Conservation (phyloP, 768 basidiomycete genomes). For the Collybia sordida region DNA sequence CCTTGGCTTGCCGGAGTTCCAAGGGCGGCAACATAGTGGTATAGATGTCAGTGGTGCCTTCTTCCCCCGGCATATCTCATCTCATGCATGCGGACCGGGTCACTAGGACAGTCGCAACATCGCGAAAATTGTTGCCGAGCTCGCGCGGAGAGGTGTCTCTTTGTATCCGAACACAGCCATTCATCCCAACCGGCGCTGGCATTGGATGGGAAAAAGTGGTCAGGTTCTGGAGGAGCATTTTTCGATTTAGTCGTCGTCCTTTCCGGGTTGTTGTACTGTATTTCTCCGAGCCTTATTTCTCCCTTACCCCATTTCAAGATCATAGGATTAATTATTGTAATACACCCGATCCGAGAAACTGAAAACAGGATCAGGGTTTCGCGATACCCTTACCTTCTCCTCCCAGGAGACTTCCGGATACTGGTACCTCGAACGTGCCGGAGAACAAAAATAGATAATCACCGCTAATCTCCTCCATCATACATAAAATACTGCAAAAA, state of each 20-base stretch:
- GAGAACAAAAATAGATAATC: too few species aligned
- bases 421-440: too few species aligned
- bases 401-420: background rate
- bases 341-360: too few species aligned
- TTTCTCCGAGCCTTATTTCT: background rate
- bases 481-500: too few species aligned
- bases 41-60: slow-evolving; percentile 70
- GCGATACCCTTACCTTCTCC: slow-evolving; percentile 3
- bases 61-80: slow-evolving; percentile 4
- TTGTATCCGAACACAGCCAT: slow-evolving; percentile 77
- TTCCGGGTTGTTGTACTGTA: background rate
- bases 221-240: slow-evolving; percentile 54
- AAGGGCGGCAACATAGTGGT: slow-evolving; percentile 85
- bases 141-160: slow-evolving; percentile 66
- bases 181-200: slow-evolving; percentile 66
- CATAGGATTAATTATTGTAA: too few species aligned
- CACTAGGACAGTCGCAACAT: slow-evolving; percentile 88
- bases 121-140: slow-evolving; percentile 74
- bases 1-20: slow-evolving; percentile 73
- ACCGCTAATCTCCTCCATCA: too few species aligned
- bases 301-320: too few species aligned
- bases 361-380: too few species aligned
- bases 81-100: slow-evolving; percentile 12
- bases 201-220: slow-evolving; percentile 83
- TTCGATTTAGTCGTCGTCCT: slow-evolving; percentile 11